These are phyloP conservation scores for Eimeria brunetti DNA, from an alignment of 169 alveolate genomes.

Conservation along the genomic window DNA sequence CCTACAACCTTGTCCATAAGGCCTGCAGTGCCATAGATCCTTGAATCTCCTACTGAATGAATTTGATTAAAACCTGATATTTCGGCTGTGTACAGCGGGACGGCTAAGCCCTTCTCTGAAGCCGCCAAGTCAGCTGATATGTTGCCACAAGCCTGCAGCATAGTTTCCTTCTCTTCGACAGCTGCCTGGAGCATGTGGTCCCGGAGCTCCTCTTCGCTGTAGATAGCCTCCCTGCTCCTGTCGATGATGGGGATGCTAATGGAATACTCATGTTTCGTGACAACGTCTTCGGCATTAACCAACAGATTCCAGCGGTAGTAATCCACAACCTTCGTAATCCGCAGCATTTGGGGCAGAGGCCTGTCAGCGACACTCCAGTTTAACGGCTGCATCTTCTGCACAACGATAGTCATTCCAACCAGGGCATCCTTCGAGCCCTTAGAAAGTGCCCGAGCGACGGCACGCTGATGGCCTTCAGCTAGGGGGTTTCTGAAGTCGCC, in stretches of 20 bases:
- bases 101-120: background rate
- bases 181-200: background rate
- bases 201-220: background rate
- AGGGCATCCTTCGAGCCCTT: background rate
- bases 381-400: background rate
- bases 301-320: background rate
- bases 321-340: background rate
- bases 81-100: background rate
- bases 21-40: background rate
- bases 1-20: background rate
- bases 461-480: background rate
- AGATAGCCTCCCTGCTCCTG: background rate
- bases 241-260: background rate
- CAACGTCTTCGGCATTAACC: background rate
- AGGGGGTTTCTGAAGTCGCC: too few relatives aligned
- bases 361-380: background rate
- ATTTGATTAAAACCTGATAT: background rate
- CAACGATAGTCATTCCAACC: background rate
- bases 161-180: background rate
- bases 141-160: constrained; percentile 22
- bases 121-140: background rate
- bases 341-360: background rate
- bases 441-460: background rate
- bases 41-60: background rate
- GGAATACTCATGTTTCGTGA: background rate